phyloP scores from a whole-genome alignment of 2,329 filamentous ascomycete genomes.

The Diplodia sapinea region DNA sequence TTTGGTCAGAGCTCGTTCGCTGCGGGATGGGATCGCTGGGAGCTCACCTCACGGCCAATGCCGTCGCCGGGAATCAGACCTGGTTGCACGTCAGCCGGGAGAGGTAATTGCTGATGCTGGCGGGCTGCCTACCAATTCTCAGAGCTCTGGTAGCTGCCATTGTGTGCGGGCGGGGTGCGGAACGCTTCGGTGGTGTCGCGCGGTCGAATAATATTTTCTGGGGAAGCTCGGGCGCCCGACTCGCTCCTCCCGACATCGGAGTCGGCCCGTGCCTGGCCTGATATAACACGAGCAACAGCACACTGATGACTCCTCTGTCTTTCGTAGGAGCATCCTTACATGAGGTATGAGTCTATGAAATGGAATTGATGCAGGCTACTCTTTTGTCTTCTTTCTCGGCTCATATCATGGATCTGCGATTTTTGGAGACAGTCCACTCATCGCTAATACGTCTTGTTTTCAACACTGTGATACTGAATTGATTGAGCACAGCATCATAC shows the following conservation, averaged over 20 bases:
- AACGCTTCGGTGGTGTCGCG: slow-evolving; percentile 5
- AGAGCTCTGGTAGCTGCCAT: slow-evolving; percentile 33
- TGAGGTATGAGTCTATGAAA: neutral
- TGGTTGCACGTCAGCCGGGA: slow-evolving; percentile 46
- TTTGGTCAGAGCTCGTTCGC: slow-evolving; percentile 17
- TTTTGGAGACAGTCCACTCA: too few species aligned
- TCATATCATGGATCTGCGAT: too few species aligned
- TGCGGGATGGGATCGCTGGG: slow-evolving; percentile 6
- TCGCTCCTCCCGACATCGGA: slow-evolving; percentile 27
- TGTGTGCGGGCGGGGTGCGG: slow-evolving; percentile 21
- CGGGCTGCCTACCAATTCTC: slow-evolving; percentile 31
- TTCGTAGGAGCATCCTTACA: neutral
- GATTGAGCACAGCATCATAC: too few species aligned
- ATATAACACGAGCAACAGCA: neutral
- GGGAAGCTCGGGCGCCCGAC: slow-evolving; percentile 31
- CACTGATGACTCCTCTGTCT: neutral
- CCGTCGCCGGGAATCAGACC: slow-evolving; percentile 97
- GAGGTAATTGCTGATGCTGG: neutral
- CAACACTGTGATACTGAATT: too few species aligned
- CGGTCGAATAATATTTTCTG: slow-evolving; percentile 29
- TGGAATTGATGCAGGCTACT: too few species aligned
- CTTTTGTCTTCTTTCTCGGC: too few species aligned
- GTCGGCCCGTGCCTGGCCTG: slow-evolving; percentile 6
- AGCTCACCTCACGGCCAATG: slow-evolving; percentile 82
- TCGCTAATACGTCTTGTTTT: too few species aligned